Evolutionary conservation across 2,329 filamentous ascomycete species (phyloP), one percentile per base, ranked within the genome.

Genomic region (Trichoderma asperellum): DNA sequence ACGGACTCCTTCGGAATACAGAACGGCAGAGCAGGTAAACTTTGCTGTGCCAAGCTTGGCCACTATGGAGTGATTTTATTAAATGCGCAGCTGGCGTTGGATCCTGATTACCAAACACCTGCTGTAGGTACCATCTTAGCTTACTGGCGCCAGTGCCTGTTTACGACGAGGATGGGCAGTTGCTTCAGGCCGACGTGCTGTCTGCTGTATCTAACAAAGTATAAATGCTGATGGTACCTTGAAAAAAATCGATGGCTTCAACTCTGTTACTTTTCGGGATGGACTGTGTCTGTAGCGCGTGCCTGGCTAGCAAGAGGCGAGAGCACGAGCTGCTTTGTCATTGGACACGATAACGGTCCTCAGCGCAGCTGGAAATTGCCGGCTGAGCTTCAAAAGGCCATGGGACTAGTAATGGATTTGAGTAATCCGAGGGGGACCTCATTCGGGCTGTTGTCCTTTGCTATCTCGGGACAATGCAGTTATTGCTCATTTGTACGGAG

Each of bases 381-480:
- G 47, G 47, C 47, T 11, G n/a, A 49, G 11, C n/a, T 6, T 24
- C 8, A 49, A 32, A 32, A 55, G 14, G 52, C 52, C 52, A 32
- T 18, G 27, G 52, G 12, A 5, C 32, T 5, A 32, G 24, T 27
- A 55, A 24, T 27, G 14, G 5, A 49, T 24, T 49, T 18, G 52
- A 32, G 24, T 60, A 8, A 18, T 43, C 37, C 35, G 10, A 37
- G 35, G 10, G 35, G 10, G n/a, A 12, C 5, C 47, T 8, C 18
- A n/a, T 43, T 43, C 18, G 40, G 40, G 40, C 40, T 43, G 40
- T 6, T n/a, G 40, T 16, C 40, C 40, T 43, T 43, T 43, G 40
- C 40, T n/a, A 43, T 52, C 59, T 35, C 43, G 59, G 43, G 59
- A 47, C 43, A 47, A 27, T 62, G 59, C 59, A 62, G 32, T 35